Evolutionary conservation across 352 stramenopile genomes (phyloP).

Genomic region (Pythium oligandrum): DNA sequence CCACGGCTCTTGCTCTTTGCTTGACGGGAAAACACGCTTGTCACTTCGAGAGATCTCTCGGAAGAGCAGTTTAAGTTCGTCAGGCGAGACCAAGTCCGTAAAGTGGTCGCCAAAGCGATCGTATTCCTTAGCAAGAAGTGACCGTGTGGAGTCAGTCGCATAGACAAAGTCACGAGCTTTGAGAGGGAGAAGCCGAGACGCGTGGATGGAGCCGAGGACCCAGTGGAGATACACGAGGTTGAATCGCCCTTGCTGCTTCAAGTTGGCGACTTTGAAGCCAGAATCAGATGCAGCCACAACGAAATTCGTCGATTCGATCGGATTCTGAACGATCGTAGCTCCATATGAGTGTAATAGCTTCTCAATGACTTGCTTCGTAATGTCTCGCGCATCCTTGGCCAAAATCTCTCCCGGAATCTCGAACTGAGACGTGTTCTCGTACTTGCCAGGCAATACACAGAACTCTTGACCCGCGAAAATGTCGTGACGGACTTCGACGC

Average conservation of each 20-base stretch:
- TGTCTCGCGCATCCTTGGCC: constrained; percentile 12
- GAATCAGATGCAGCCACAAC: constrained; percentile 55
- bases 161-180: constrained; percentile 72
- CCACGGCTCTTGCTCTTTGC: constrained; percentile 27
- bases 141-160: constrained; percentile 47
- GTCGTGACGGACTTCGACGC: constrained; percentile 44
- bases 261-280: constrained; percentile 74
- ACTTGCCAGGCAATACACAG: constrained; percentile 78
- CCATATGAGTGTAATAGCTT: constrained; percentile 69
- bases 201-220: constrained; percentile 41
- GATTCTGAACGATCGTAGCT: constrained; percentile 71
- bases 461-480: constrained; percentile 72
- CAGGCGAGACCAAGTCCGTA: constrained; percentile 41
- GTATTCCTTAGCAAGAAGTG: constrained; percentile 60
- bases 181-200: constrained; percentile 25
- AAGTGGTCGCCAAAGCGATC: constrained; percentile 73
- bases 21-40: neutral
- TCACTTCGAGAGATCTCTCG: constrained; percentile 20
- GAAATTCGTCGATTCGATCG: constrained; percentile 61
- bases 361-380: constrained; percentile 75
- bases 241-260: constrained; percentile 78
- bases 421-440: constrained; percentile 19
- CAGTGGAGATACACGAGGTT: constrained; percentile 67
- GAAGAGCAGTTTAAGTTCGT: constrained; percentile 51
- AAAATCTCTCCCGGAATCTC: constrained; percentile 32